Conservation (phyloP, 2,329 filamentous ascomycete genomes). For the Aureobasidium mangrovei region DNA sequence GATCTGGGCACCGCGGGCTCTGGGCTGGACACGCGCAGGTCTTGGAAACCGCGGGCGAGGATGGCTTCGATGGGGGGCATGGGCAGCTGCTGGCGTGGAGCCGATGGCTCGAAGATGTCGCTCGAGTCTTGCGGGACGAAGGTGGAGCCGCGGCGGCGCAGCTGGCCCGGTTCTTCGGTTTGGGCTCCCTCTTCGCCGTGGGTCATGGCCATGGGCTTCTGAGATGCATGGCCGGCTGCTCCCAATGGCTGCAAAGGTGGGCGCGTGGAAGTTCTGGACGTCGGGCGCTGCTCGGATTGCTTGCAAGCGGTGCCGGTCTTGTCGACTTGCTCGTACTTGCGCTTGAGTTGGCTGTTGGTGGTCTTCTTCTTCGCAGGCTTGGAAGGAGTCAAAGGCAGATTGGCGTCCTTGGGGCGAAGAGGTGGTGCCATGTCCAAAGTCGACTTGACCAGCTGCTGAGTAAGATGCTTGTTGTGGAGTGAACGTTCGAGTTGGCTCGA, state of each 20-base stretch:
- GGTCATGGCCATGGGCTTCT: no score
- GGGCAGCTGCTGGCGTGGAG: neutral
- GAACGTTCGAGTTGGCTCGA: neutral
- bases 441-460: neutral
- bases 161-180: no score
- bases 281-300: no score
- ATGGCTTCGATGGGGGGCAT: constrained; percentile 2
- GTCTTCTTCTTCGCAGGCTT: no score
- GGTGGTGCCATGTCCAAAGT: neutral
- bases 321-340: neutral
- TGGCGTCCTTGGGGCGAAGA: neutral
- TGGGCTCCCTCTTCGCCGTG: no score
- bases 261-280: neutral
- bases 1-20: neutral
- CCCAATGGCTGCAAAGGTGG: neutral
- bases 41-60: neutral
- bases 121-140: no score
- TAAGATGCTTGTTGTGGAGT: neutral
- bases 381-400: neutral
- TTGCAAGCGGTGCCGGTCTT: no score
- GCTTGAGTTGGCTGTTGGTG: neutral
- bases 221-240: no score
- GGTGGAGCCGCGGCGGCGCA: no score
- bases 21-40: neutral
- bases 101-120: neutral